A percentile compares a stretch with the other conserved stretches of the same genome.
phyloP scores from a whole-genome alignment of 805 yeast genomes.

The Kuraishia ogatae region DNA sequence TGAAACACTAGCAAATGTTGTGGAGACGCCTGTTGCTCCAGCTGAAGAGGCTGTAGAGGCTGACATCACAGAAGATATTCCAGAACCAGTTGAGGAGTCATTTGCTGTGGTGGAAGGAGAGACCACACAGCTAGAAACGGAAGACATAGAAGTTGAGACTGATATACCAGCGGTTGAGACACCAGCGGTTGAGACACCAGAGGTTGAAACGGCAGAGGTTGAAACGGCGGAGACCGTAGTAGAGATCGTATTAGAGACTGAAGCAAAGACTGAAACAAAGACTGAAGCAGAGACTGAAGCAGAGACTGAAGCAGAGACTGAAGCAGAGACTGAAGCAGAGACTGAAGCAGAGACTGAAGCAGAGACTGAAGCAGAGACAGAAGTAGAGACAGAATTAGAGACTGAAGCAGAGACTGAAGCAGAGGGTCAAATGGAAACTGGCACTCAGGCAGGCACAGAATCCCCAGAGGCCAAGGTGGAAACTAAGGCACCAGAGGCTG shows the following conservation, averaged over 20 bases:
- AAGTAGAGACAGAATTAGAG: too few relatives aligned
- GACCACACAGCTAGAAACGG: conserved; percentile 7
- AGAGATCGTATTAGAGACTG: not conserved
- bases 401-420: too few relatives aligned
- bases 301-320: too few relatives aligned
- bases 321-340: too few relatives aligned
- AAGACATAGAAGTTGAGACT: conserved; percentile 10
- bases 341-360: too few relatives aligned
- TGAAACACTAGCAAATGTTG: not conserved
- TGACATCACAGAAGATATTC: not conserved
- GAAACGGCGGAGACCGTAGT: not conserved
- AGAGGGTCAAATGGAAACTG: too few relatives aligned
- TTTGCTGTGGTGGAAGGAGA: not conserved
- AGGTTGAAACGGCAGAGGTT: not conserved
- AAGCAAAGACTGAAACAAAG: too few relatives aligned
- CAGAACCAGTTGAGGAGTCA: not conserved
- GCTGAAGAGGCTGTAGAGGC: too few relatives aligned
- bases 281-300: too few relatives aligned
- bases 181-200: conserved; percentile 2
- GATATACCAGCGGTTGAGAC: conserved; percentile 1
- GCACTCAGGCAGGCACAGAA: too few relatives aligned
- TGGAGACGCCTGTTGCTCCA: too few relatives aligned
- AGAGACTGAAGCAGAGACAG: too few relatives aligned
- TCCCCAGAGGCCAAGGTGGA: not conserved
- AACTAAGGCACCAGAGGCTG: not conserved